Conservation (phyloP, 1,139 yeast species). For the Debaryomyces subglobosus region DNA sequence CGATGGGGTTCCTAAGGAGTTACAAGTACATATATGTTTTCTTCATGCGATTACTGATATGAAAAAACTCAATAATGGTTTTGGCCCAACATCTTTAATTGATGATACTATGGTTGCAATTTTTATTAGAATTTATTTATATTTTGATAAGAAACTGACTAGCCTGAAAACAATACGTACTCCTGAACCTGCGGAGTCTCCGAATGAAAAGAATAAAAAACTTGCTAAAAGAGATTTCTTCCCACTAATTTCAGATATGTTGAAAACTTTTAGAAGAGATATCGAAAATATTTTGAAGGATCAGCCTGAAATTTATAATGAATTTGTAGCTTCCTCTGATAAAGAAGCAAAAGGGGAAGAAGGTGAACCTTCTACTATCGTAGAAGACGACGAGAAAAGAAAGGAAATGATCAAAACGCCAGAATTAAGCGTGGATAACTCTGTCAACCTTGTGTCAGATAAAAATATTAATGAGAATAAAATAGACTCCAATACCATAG, state of each 20-base stretch:
- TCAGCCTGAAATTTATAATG: conserved; percentile 36
- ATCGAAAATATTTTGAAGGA: conserved; percentile 36
- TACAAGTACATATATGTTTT: conserved; percentile 41
- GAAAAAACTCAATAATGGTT: conserved; percentile 76
- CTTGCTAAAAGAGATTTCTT: conserved; percentile 50
- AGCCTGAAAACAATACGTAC: conserved; percentile 2
- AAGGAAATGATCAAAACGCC: not conserved
- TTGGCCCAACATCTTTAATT: conserved; percentile 75
- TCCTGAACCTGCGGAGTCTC: conserved; percentile 25
- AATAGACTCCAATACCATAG: not conserved
- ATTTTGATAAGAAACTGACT: conserved; percentile 16
- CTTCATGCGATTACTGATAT: conserved; percentile 62
- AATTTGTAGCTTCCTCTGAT: conserved; percentile 22
- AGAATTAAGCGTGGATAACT: not conserved
- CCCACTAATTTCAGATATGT: conserved; percentile 43
- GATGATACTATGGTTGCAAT: conserved; percentile 75
- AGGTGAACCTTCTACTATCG: not conserved
- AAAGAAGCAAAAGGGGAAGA: not conserved
- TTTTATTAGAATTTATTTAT: conserved; percentile 54
- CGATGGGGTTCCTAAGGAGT: conserved; percentile 31
- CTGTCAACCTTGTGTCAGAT: not conserved
- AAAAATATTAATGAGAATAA: not conserved
- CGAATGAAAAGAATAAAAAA: conserved; percentile 39
- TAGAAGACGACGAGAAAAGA: not conserved
- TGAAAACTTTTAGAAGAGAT: conserved; percentile 31